phyloP scores from a whole-genome alignment of 345 rosid species.

The Lepidium africanum region DNA sequence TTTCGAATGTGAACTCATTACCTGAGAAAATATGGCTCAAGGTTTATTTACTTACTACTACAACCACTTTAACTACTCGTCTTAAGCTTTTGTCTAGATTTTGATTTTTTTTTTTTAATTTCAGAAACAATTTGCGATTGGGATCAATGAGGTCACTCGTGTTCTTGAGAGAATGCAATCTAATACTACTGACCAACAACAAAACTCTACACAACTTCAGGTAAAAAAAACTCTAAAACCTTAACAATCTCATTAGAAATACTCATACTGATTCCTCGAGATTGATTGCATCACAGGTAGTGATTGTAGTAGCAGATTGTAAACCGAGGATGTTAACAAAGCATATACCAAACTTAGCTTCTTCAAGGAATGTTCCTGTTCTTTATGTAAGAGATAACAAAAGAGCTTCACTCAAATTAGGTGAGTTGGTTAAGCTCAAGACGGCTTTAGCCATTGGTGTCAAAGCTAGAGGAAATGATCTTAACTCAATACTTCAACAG shows the following conservation, averaged over 20 bases:
- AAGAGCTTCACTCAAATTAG: constrained; percentile 56
- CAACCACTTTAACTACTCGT: background rate
- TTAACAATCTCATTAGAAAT: background rate
- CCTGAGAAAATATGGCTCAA: constrained; percentile 78
- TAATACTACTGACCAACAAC: background rate
- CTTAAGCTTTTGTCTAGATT: too few relatives aligned
- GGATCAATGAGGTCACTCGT: constrained; percentile 85
- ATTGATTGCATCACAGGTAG: constrained; percentile 34
- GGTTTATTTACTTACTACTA: constrained; percentile 27
- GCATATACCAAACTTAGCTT: constrained; percentile 59
- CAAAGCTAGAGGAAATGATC: constrained; percentile 46
- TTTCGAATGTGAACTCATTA: constrained; percentile 36
- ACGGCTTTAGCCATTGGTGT: constrained; percentile 61
- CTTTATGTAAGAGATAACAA: constrained; percentile 45
- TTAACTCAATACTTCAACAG: constrained; percentile 38
- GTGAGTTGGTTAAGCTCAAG: constrained; percentile 63
- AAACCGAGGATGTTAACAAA: constrained; percentile 65
- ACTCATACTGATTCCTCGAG: constrained; percentile 3
- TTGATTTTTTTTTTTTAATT: background rate
- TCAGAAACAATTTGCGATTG: constrained; percentile 76
- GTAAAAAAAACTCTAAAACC: constrained; percentile 10
- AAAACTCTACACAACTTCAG: constrained; percentile 16
- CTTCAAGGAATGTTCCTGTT: constrained; percentile 54
- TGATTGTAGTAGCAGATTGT: constrained; percentile 60
- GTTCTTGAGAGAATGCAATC: constrained; percentile 62